Percentiles rank a stretch among this genome's conserved stretches.
Conservation (phyloP, 495 filamentous ascomycete species). For the Xylaria cubensis region DNA sequence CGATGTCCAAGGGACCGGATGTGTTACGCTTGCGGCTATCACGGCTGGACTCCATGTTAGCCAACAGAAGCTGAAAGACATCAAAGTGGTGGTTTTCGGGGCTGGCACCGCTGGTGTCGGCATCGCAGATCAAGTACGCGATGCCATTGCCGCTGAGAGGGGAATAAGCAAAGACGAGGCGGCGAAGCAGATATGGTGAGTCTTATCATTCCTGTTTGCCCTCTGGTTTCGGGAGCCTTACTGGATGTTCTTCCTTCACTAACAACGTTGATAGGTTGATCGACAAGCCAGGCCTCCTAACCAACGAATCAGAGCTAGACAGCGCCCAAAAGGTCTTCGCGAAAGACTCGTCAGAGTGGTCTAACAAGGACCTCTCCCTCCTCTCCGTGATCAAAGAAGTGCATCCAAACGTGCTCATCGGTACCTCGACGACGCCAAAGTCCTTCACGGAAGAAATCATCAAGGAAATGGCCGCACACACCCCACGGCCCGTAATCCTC, state of each 20-base stretch:
- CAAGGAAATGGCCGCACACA: slow-evolving; percentile 78
- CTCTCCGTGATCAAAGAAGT: slow-evolving; percentile 71
- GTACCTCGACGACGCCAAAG: slow-evolving; percentile 82
- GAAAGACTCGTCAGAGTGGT: slow-evolving; percentile 69
- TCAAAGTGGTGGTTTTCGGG: slow-evolving; percentile 77
- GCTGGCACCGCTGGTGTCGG: slow-evolving; percentile 85
- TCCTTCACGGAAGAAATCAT: slow-evolving; percentile 79
- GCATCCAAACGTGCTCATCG: slow-evolving; percentile 82
- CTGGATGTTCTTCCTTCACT: background rate
- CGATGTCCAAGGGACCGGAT: slow-evolving; percentile 89
- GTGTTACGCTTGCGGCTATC: slow-evolving; percentile 83
- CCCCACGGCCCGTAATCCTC: slow-evolving; percentile 79
- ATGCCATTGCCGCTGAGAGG: slow-evolving; percentile 75
- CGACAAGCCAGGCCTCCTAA: slow-evolving; percentile 83
- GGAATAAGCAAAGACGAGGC: slow-evolving; percentile 76
- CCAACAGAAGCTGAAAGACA: slow-evolving; percentile 68
- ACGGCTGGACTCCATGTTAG: slow-evolving; percentile 74
- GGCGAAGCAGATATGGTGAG: slow-evolving; percentile 79
- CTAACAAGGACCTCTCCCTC: slow-evolving; percentile 62
- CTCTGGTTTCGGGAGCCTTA: background rate
- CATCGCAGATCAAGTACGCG: slow-evolving; percentile 85
- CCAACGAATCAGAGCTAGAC: slow-evolving; percentile 63
- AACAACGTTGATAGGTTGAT: slow-evolving; percentile 71
- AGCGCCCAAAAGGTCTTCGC: slow-evolving; percentile 72
- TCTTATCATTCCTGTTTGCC: background rate